Evolutionary conservation across 2,329 filamentous ascomycete genomes (phyloP), one percentile per base, ranked within the genome.

Genomic region (Pseudomassariella vexata): DNA sequence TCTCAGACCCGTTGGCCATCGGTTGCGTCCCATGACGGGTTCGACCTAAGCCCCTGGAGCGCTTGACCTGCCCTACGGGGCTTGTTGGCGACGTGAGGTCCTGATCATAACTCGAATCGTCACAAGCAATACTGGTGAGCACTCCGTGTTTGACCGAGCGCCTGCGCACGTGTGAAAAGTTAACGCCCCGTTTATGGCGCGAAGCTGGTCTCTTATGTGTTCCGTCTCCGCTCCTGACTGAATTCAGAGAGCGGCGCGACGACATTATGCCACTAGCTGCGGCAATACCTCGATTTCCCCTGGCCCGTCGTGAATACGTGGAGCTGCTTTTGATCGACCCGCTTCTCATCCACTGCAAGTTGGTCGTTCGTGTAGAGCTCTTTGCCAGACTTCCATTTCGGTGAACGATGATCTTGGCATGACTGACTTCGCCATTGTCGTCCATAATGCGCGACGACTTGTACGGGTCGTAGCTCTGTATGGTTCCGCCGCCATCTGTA

Each of bases 401-500:
- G 47, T 87, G 81, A 28, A 92, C 68, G 0, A 76, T 77, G 31
- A 88, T 74, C 45, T 77, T 83, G 19, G 80, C 70, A 46, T 79
- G 78, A 38, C 79, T 73, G 6, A 65, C 68, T 30, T 76, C 68
- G n/a, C n/a, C n/a, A 1, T 65, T 60, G 16, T 63, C 53, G 21
- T 63, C 56, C 22, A 65, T 55, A 29, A 65, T 54, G 6, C 72
- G 69, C 3, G 82, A 87, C 5, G 83, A 77, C 48, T 85, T 76
- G 55, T 84, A 94, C 0, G 88, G 87, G 53, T 95, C 89, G 47
- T 94, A 94, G 56, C 82, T 92, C 41, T 73, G 55, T 9, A 68
- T 51, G 0, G 68, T 74, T 7, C 63, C 68, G 14, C 50, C 51
- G 10, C 44, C 47, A 45, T 65, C 38, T 41, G 53, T 40, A 41